Conservation (phyloP, 345 rosid genomes). For the Zanthoxylum bungeanum region DNA sequence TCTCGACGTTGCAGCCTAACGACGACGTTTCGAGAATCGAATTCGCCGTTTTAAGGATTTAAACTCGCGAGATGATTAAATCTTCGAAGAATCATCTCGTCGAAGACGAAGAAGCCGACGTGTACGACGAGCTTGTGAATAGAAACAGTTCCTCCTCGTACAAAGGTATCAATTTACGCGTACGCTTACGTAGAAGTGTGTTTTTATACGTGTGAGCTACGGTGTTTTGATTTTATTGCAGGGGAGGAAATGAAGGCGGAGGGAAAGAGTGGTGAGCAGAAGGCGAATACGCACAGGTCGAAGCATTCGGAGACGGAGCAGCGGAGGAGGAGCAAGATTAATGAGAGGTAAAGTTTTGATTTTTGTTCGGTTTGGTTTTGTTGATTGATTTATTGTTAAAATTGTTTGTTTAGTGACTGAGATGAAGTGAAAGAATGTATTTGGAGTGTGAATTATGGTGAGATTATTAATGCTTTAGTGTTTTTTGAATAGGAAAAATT, state of each 20-base stretch:
- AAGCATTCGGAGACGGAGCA: slow-evolving; percentile 94
- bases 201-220: not conserved
- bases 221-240: not conserved
- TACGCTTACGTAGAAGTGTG: not conserved
- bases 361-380: not conserved
- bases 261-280: slow-evolving; percentile 37
- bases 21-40: not conserved
- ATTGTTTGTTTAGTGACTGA: not conserved
- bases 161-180: slow-evolving; percentile 25
- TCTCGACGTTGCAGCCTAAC: not conserved
- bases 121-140: slow-evolving; percentile 34
- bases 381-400: not conserved
- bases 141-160: slow-evolving; percentile 36
- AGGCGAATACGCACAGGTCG: slow-evolving; percentile 40
- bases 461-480: not conserved
- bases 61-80: slow-evolving; percentile 36
- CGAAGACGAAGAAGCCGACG: slow-evolving; percentile 54
- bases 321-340: slow-evolving; percentile 82
- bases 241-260: slow-evolving; percentile 39
- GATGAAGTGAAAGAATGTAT: not conserved
- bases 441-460: not conserved
- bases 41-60: not conserved
- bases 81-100: slow-evolving; percentile 40
- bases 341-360: slow-evolving; percentile 49
- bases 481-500: too few species aligned